These are phyloP conservation scores for Quercus aquifolioides DNA, from an alignment of 306 rosid species.

Conservation along the genomic window DNA sequence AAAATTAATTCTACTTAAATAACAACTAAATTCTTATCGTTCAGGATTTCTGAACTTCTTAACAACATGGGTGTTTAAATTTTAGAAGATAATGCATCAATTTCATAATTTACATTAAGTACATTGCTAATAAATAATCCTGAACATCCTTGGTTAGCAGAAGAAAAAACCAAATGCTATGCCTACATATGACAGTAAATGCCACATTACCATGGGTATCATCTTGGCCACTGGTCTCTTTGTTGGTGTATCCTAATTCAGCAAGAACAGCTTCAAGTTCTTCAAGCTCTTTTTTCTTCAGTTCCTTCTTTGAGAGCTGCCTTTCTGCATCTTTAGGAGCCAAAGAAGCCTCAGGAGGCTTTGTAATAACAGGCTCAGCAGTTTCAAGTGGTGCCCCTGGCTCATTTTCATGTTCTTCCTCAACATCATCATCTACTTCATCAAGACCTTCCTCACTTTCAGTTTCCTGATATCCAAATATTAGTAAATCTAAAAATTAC, in stretches of 20 bases:
- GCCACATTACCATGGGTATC: conserved; percentile 48
- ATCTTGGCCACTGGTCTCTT: conserved; percentile 42
- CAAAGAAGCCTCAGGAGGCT: conserved; percentile 32
- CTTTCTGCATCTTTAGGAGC: conserved; percentile 67
- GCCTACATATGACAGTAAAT: neutral
- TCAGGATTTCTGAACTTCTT: neutral
- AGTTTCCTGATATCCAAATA: conserved; percentile 43
- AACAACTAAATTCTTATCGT: neutral
- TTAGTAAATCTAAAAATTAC: conserved; percentile 8
- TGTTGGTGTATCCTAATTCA: conserved; percentile 49
- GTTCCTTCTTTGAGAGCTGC: conserved; percentile 79
- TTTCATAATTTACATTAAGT: neutral
- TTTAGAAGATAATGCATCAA: neutral
- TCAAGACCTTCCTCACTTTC: conserved; percentile 63
- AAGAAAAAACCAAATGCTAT: neutral
- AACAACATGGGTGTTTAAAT: neutral
- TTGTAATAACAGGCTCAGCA: conserved; percentile 38
- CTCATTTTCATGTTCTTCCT: conserved; percentile 54
- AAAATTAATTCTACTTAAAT: neutral
- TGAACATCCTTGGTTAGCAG: neutral
- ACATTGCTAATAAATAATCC: neutral
- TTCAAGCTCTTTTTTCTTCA: conserved; percentile 77
- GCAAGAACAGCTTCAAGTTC: conserved; percentile 84
- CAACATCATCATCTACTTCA: conserved; percentile 54
- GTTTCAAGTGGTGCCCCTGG: conserved; percentile 32